These are phyloP conservation scores for Solidago caesia DNA, from an alignment of 129 eudicot species.

Conservation along the genomic window DNA sequence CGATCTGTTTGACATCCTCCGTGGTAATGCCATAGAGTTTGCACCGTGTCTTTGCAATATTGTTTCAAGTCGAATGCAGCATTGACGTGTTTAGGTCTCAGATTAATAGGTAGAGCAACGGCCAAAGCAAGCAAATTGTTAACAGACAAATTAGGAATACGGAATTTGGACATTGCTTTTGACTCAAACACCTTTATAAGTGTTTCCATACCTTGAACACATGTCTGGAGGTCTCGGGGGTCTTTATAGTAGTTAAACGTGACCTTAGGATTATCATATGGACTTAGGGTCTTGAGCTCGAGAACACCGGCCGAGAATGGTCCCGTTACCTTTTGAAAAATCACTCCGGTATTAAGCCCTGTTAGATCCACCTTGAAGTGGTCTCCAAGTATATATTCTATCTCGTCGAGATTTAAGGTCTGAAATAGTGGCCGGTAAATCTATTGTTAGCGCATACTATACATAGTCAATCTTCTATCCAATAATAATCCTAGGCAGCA, in stretches of 20 bases:
- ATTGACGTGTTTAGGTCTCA: conserved; percentile 40
- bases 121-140: conserved; percentile 25
- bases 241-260: conserved; percentile 72
- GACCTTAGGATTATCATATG: conserved; percentile 45
- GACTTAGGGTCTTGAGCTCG: conserved; percentile 33
- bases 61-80: conserved; percentile 42
- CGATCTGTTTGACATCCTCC: conserved; percentile 81
- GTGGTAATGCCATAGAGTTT: conserved; percentile 94
- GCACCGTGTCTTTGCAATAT: conserved; percentile 76
- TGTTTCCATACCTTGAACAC: conserved; percentile 70
- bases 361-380: conserved; percentile 22
- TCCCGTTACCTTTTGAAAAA: conserved; percentile 66
- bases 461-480: too few species aligned
- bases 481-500: too few species aligned
- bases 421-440: not conserved
- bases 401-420: conserved; percentile 8
- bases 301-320: conserved; percentile 62
- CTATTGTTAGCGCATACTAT: too few species aligned
- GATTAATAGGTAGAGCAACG: conserved; percentile 52
- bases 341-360: conserved; percentile 51
- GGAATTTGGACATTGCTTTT: conserved; percentile 28
- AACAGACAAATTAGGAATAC: too few species aligned
- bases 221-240: conserved; percentile 61
- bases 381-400: not conserved
- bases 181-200: conserved; percentile 58